These are phyloP conservation scores for Chrysophaeum taylorii DNA, from an alignment of 352 stramenopile species.

Conservation along the genomic window DNA sequence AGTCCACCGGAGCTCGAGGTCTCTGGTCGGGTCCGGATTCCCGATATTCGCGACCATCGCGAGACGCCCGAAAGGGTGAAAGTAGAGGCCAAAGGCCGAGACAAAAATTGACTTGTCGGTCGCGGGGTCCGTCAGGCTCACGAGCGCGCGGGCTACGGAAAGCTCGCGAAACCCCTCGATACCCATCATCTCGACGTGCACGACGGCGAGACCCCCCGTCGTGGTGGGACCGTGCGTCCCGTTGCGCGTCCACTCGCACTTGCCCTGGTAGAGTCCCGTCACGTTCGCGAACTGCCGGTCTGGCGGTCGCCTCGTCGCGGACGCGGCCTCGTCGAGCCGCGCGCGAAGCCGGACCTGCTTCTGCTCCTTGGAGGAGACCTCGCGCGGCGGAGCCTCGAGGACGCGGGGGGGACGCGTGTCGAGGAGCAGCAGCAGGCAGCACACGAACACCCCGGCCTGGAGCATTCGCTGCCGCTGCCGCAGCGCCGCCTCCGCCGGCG, in stretches of 20 bases:
- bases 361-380: no score
- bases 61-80: background rate
- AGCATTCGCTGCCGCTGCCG: background rate
- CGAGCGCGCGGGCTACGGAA: background rate
- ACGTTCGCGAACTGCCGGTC: no score
- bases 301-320: background rate
- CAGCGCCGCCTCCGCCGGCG: background rate
- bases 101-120: background rate
- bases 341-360: no score
- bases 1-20: background rate
- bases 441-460: background rate
- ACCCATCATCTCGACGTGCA: background rate
- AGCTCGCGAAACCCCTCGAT: background rate
- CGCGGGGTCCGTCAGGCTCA: background rate
- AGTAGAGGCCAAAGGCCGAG: conserved; percentile 5
- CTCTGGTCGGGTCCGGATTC: background rate
- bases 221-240: background rate
- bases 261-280: background rate
- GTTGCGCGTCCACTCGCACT: background rate
- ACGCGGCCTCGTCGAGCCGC: background rate
- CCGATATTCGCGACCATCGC: background rate
- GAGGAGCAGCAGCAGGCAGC: background rate
- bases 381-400: no score
- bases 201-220: background rate
- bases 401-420: background rate